Conservation (phyloP, 192 early-diverging fungal genomes). For the Borealophlyctis nickersoniae region DNA sequence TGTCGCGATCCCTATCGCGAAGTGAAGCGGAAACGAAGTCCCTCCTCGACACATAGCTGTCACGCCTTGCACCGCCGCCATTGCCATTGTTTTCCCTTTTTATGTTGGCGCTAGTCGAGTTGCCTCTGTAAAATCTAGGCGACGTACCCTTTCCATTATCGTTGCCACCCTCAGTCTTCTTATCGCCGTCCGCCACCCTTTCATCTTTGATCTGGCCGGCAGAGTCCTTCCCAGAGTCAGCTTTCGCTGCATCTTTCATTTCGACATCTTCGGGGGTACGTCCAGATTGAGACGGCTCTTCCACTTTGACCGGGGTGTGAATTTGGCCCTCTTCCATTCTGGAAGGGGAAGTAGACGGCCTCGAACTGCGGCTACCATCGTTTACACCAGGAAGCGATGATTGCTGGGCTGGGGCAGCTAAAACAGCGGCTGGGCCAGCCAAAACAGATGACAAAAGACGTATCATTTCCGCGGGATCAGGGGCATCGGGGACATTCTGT, state of each 20-base stretch:
- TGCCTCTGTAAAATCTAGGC: background rate
- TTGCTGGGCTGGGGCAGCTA: background rate
- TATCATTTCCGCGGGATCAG: background rate
- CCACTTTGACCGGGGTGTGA: background rate
- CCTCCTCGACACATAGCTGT: too few species aligned
- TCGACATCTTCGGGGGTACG: too few species aligned
- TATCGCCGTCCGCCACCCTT: background rate
- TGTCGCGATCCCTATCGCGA: background rate
- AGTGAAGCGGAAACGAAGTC: background rate
- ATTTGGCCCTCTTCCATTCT: background rate
- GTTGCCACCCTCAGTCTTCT: background rate
- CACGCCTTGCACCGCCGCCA: background rate
- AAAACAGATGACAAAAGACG: background rate
- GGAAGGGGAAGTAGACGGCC: background rate
- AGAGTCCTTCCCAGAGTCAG: background rate
- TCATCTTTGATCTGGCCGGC: background rate
- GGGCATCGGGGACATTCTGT: background rate
- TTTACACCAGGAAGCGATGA: background rate
- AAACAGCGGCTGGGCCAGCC: background rate
- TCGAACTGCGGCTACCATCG: background rate
- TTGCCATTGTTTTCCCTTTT: background rate
- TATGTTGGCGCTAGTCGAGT: background rate
- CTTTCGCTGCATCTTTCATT: background rate
- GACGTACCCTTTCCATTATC: background rate
- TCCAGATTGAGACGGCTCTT: too few species aligned